A percentile compares a stretch with the other conserved stretches of the same genome.
Evolutionary conservation across 2,329 filamentous ascomycete species (phyloP).

Genomic region (Claviceps pazoutovae): DNA sequence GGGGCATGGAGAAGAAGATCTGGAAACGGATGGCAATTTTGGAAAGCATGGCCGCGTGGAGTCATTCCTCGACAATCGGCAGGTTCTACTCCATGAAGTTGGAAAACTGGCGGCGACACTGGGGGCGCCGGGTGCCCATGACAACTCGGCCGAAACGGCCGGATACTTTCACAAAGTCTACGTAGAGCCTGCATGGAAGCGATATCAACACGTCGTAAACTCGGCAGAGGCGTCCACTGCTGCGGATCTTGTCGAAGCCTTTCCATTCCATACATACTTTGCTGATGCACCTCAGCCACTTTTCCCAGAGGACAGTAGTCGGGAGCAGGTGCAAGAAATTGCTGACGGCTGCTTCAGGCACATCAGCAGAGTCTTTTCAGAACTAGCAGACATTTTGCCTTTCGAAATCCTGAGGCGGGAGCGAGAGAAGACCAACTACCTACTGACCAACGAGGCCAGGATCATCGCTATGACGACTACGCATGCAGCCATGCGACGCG

Average conservation of each 20-base stretch:
- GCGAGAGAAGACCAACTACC: conserved; percentile 88
- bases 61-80: conserved; percentile 81
- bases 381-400: conserved; percentile 82
- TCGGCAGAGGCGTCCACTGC: conserved; percentile 40
- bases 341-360: conserved; percentile 78
- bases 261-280: conserved; percentile 85
- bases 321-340: conserved; percentile 58
- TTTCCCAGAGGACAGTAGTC: conserved; percentile 53
- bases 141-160: conserved; percentile 89
- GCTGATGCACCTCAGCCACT: conserved; percentile 74
- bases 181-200: conserved; percentile 74
- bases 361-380: conserved; percentile 77
- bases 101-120: conserved; percentile 74
- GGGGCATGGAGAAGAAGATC: conserved; percentile 89
- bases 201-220: conserved; percentile 51
- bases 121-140: conserved; percentile 81
- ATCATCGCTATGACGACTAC: conserved; percentile 98
- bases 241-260: conserved; percentile 53
- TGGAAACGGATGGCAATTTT: conserved; percentile 74
- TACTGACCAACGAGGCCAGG: conserved; percentile 88
- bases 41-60: conserved; percentile 92
- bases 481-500: conserved; percentile 84
- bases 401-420: conserved; percentile 87
- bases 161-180: conserved; percentile 95
- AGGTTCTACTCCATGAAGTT: conserved; percentile 67